Base-by-base conservation (phyloP, 805 yeast genomes). In the Wickerhamiella hasegawae region DNA sequence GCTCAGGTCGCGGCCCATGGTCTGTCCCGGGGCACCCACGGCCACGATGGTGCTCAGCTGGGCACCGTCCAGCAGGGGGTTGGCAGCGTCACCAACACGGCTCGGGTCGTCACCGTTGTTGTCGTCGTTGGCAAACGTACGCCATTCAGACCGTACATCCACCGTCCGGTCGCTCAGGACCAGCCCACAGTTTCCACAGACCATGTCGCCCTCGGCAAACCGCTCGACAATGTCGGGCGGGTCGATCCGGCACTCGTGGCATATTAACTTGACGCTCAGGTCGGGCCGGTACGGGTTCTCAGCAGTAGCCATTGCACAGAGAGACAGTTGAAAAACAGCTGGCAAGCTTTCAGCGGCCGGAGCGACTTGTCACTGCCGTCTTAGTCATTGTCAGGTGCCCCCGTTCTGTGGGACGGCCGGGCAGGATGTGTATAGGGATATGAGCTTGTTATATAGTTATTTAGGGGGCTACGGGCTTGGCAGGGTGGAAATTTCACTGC, bases 11-110 rank as follows among this genome's bases (percentile, higher is more conserved):
- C 94, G 66, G n/a, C 94, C 93, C 3, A 73, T 69, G 41, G 75
- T 70, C 14, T 76, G 69, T 43, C 85, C 92, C 30, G 83, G 92
- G 26, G 82, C 81, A 15, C 78, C 84, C 39, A 76, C 74, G 18
- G 94, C 80, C 41, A 90, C 90, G 65, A 85, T 76, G 4, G 98
- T 87, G n/a, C 92, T 81, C 37, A 87, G 72, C 57, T 85, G 92
- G 48, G 80, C 87, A 16, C 92, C 79, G 52, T 85, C 96, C 46
- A 90, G 66, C 37, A 85, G 62, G 8, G 96, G 95, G 54, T 85
- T 85, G 14, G 84, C 76, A 4, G 97, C 96, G 53, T 85, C 96
- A 57, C 98, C 98, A 43, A 87, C 98, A 80, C 98, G 97, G 45
- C 90, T 76, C 4, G 98, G 98, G 55, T 87, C 98, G 57, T 84